Evolutionary conservation across 177 flowering plant genomes (phyloP), one percentile per base, ranked within the genome.

Genomic region (Telopea speciosissima): DNA sequence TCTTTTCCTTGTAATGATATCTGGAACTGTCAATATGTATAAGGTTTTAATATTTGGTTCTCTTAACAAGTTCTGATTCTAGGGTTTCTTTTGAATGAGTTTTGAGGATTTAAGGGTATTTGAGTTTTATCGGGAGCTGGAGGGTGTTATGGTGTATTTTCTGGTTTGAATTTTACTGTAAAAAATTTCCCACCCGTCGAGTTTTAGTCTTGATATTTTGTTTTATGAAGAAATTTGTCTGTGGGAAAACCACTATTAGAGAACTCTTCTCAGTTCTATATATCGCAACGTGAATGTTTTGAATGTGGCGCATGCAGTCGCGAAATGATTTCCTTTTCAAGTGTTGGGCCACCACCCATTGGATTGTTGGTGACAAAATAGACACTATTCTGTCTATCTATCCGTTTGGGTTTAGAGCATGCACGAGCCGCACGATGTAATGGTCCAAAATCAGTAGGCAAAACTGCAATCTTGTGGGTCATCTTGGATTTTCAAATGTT

Each of bases 71-170:
- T n/a, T 56, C 24, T 28, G 26, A 68, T 28, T 56, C 42, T 68
- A 58, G n/a, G 70, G 45, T 25, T 56, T 67, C 52, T 52, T 61
- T 21, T 26, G 25, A 24, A 52, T 67, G 70, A 62, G 62, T 19
- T 67, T 67, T 52, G 24, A 49, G 26, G 40, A 67, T 67, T 68
- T 56, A 54, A 68, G 25, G 70, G 63, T 68, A 52, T 54, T 68
- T 11, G 22, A 56, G 45, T 56, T 21, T 13, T 31, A 42, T 23
- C 44, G 28, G n/a, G n/a, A n/a, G n/a, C n/a, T n/a, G n/a, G n/a
- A n/a, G n/a, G n/a, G n/a, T n/a, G n/a, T n/a, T n/a, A n/a, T n/a
- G n/a, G n/a, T n/a, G 4, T 45, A 45, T 45, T 17, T 16, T 45
- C 54, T 45, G 54, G 54, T 45, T 45, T 45, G 54, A 17, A 44